A percentile compares a stretch with the other conserved stretches of the same genome.
Conservation (phyloP, 805 yeast species). For the Saturnispora gosingensis region DNA sequence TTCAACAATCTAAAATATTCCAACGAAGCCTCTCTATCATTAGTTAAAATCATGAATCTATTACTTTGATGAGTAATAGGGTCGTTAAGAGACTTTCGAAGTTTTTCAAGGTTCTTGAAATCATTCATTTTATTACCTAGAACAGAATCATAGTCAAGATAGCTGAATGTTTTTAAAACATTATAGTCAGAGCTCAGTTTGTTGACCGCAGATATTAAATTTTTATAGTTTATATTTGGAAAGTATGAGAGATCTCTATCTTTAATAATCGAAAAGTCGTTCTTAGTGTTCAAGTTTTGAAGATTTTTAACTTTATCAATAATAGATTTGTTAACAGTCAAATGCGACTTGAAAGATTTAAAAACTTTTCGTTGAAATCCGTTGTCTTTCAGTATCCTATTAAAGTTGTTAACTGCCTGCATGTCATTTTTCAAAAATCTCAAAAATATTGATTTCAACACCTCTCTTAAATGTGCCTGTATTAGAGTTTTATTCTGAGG, state of each 20-base stretch:
- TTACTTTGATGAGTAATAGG: conserved; percentile 7
- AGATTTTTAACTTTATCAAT: conserved; percentile 10
- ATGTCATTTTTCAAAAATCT: conserved; percentile 12
- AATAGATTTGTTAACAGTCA: conserved; percentile 6
- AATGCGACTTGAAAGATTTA: conserved; percentile 2
- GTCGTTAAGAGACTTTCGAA: conserved; percentile 7
- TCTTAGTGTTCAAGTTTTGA: conserved; percentile 15
- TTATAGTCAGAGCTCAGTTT: neutral
- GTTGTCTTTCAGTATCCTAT: conserved; percentile 6
- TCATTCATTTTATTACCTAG: conserved; percentile 18
- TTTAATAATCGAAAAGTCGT: conserved; percentile 16
- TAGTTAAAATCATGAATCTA: conserved; percentile 17
- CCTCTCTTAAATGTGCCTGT: conserved; percentile 12
- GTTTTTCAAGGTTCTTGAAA: conserved; percentile 12
- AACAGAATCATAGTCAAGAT: conserved; percentile 13
- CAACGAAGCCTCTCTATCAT: conserved; percentile 18
- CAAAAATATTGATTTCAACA: conserved; percentile 16
- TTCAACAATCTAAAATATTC: conserved; percentile 21
- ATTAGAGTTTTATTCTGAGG: neutral
- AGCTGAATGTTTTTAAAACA: conserved; percentile 1
- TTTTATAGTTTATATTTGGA: conserved; percentile 13
- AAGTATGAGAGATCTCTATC: conserved; percentile 18
- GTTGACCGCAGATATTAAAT: conserved; percentile 5
- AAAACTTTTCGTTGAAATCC: conserved; percentile 8
- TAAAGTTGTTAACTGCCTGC: conserved; percentile 3